Evolutionary conservation across 2,329 filamentous ascomycete genomes (phyloP), one percentile per base, ranked within the genome.

Genomic region (Ampelomyces quisqualis): DNA sequence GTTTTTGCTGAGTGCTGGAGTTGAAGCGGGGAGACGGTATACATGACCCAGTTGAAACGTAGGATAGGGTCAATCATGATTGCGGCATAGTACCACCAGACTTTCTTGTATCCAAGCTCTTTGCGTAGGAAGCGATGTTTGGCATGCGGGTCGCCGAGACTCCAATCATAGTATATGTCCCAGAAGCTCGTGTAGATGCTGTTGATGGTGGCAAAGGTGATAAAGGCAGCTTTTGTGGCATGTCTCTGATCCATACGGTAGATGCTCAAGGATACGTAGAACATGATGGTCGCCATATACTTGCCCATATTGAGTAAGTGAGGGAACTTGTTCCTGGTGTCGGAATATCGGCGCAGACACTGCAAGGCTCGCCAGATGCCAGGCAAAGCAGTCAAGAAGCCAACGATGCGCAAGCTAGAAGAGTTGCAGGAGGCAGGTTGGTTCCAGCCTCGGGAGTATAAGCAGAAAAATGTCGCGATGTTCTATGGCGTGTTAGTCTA

Each of bases 101-200:
- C 76, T 9, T 77, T 76, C 61, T 91, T 91, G 57, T 93, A 86
- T 0, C 85, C 90, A 0, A 93, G 77, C 7, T 87, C 84, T 43
- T 91, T 81, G 5, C 93, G 85, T 8, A 78, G 57, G 43, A 73
- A 69, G 0, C 73, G 78, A 51, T 86, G 75, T 8, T 80, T 78
- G 0, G 87, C 80, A 40, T 84, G 81, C 0, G 85, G 77, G 56
- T 96, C 90, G 3, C 91, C 78, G n/a, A 96, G 76, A 61, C 86
- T 93, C 78, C 93, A 97, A 67, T 98, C 93, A 87, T 97, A 96
- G 51, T 89, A 82, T 2, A 98, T 72, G 64, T 98, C 93, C 93
- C 93, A 98, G 28, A 95, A 78, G 7, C 82, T 89, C 55, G 80
- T 84, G 67, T 96, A 97, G 19, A 94, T 69, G 30, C 84, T 79